Percentiles rank a stretch among this genome's conserved stretches.
Evolutionary conservation across 2,329 filamentous ascomycete genomes (phyloP).

Genomic region (Claviceps sorghi): DNA sequence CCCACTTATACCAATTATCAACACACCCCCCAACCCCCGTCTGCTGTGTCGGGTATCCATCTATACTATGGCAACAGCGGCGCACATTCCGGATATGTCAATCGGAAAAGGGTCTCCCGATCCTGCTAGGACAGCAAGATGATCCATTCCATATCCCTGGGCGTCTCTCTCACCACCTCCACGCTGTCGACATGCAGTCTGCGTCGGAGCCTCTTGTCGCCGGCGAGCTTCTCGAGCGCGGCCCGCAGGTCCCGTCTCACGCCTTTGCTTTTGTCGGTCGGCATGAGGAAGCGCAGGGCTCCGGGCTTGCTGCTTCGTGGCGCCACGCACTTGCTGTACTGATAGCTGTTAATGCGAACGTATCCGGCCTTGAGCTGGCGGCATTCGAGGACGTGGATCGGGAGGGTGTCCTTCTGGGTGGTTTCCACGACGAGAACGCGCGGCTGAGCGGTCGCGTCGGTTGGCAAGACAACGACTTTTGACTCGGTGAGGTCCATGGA

Average conservation of each 20-base stretch:
- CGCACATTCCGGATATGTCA: not conserved
- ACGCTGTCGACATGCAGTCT: not conserved
- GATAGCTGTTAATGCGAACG: conserved; percentile 7
- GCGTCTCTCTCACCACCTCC: not conserved
- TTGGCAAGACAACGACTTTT: not conserved
- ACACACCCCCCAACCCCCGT: too few relatives aligned
- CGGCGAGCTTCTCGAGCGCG: not conserved
- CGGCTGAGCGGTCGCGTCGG: not conserved
- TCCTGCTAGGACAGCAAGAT: not conserved
- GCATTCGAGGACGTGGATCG: conserved; percentile 8
- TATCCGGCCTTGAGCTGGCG: conserved; percentile 2
- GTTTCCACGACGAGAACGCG: not conserved
- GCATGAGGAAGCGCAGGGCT: not conserved
- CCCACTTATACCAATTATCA: not conserved
- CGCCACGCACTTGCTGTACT: not conserved
- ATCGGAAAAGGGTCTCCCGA: not conserved
- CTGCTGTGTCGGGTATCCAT: too few relatives aligned
- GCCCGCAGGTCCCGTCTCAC: not conserved
- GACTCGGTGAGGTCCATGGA: not conserved
- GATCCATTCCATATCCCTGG: not conserved
- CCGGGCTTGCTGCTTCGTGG: not conserved
- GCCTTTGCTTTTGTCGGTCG: not conserved
- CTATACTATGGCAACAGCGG: not conserved
- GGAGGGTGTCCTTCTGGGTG: not conserved
- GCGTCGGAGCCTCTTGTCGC: not conserved